Conservation (phyloP, 495 filamentous ascomycete genomes). For the Echria macrotheca region DNA sequence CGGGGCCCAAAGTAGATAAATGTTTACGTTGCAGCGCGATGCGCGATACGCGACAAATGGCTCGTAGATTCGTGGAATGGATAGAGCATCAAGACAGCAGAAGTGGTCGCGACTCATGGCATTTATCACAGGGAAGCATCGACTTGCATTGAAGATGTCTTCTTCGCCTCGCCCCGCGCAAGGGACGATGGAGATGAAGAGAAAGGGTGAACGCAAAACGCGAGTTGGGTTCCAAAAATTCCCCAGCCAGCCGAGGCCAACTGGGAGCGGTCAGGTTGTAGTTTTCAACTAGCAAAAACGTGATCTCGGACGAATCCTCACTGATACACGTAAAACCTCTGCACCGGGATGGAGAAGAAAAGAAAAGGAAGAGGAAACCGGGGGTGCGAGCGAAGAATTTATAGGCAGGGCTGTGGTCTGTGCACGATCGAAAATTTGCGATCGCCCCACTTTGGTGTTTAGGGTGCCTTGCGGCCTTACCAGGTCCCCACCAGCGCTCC, state of each 20-base stretch:
- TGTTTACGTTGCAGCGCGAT: too few relatives aligned
- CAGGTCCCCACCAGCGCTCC: too few relatives aligned
- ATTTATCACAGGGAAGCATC: too few relatives aligned
- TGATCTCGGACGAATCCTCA: slow-evolving; percentile 53
- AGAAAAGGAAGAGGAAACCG: slow-evolving; percentile 11
- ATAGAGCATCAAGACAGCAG: too few relatives aligned
- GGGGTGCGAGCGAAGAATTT: slow-evolving; percentile 1
- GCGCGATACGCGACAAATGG: too few relatives aligned
- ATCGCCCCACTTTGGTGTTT: background rate
- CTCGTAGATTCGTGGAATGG: too few relatives aligned
- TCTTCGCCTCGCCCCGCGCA: slow-evolving; percentile 22
- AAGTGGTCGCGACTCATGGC: too few relatives aligned
- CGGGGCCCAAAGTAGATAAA: too few relatives aligned
- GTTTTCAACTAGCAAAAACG: slow-evolving; percentile 57
- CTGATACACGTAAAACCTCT: slow-evolving; percentile 46
- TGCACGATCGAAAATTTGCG: slow-evolving; percentile 19
- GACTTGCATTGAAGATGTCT: slow-evolving; percentile 2
- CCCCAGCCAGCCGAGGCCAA: slow-evolving; percentile 19
- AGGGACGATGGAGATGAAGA: slow-evolving; percentile 21
- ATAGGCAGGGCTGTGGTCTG: slow-evolving; percentile 13
- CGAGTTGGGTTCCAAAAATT: slow-evolving; percentile 27
- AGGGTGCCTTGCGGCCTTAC: too few relatives aligned
- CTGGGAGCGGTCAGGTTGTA: slow-evolving; percentile 46
- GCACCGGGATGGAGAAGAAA: slow-evolving; percentile 33
- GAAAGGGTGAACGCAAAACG: background rate